Percentiles rank a stretch among this genome's conserved stretches.
Evolutionary conservation across 345 rosid species (phyloP).

Genomic region (Anastatica hierochuntica): DNA sequence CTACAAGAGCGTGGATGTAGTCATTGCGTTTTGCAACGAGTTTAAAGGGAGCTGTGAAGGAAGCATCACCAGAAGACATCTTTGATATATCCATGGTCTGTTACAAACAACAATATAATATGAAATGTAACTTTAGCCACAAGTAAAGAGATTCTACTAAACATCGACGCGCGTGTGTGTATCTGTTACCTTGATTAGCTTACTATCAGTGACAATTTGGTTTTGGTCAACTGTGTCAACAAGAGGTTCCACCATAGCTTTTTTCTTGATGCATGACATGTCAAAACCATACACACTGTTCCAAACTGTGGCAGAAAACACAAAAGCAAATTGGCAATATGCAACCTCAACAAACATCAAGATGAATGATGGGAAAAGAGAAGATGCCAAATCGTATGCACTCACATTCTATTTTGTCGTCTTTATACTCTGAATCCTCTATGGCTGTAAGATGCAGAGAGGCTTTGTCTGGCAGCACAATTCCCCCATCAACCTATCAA

Average conservation of each 20-base stretch:
- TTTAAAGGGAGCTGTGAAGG: constrained; percentile 89
- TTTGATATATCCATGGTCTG: constrained; percentile 98
- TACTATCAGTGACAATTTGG: constrained; percentile 79
- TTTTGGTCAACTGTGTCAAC: constrained; percentile 93
- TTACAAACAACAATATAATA: not conserved
- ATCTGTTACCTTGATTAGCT: constrained; percentile 67
- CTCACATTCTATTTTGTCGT: constrained; percentile 93
- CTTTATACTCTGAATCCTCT: constrained; percentile 95
- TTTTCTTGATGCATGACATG: constrained; percentile 98
- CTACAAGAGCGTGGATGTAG: constrained; percentile 94
- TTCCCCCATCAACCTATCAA: constrained; percentile 61
- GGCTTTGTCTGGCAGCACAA: constrained; percentile 89
- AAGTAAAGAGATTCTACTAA: not conserved
- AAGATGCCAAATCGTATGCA: not conserved
- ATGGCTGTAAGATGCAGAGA: constrained; percentile 84
- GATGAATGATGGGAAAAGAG: not conserved
- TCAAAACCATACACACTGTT: constrained; percentile 85
- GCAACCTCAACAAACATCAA: not conserved
- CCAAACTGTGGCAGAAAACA: constrained; percentile 53
- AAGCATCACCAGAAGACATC: constrained; percentile 91
- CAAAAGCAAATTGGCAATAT: not conserved
- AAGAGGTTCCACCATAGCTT: constrained; percentile 92
- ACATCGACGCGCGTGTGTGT: constrained; percentile 1
- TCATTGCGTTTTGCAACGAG: constrained; percentile 94
- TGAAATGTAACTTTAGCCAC: constrained; percentile 4